Evolutionary conservation across 495 filamentous ascomycete species (phyloP).

Genomic region (Massariosphaeria phaeospora): DNA sequence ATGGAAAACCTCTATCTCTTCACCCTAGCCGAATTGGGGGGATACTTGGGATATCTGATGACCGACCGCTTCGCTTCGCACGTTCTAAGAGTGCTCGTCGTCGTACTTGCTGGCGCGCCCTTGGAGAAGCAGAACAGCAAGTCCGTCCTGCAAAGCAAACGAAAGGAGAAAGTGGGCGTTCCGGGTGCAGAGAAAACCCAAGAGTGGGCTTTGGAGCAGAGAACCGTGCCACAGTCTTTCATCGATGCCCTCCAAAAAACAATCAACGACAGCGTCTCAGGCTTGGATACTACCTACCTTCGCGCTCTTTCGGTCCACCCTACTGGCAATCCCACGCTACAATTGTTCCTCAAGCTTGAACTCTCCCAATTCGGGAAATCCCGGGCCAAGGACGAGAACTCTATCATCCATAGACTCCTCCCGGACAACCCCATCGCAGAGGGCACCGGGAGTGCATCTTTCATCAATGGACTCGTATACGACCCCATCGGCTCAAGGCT

Average conservation of each 20-base stretch:
- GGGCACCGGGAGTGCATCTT: constrained; percentile 56
- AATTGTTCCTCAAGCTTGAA: constrained; percentile 80
- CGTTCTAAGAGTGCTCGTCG: constrained; percentile 73
- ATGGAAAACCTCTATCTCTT: constrained; percentile 83
- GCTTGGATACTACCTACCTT: constrained; percentile 66
- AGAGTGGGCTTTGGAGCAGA: constrained; percentile 39
- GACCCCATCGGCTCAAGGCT: constrained; percentile 84
- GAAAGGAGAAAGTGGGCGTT: constrained; percentile 74
- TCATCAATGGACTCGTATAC: constrained; percentile 82
- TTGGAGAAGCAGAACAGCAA: constrained; percentile 51
- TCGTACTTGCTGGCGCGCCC: constrained; percentile 79
- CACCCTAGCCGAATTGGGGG: constrained; percentile 77
- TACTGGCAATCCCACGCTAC: constrained; percentile 82
- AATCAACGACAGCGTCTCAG: constrained; percentile 64
- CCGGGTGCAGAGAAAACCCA: constrained; percentile 37
- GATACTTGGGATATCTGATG: constrained; percentile 74
- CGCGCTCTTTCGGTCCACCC: constrained; percentile 79
- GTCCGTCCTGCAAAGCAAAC: constrained; percentile 75
- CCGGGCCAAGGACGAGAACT: constrained; percentile 55
- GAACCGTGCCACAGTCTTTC: constrained; percentile 71
- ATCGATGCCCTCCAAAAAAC: constrained; percentile 68
- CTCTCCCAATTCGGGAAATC: constrained; percentile 63
- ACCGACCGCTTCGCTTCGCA: constrained; percentile 90
- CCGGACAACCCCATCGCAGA: constrained; percentile 59
- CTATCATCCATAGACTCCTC: constrained; percentile 57